Conservation (phyloP, 176 grass and related monocot species). For the Tuctoria greenei region DNA sequence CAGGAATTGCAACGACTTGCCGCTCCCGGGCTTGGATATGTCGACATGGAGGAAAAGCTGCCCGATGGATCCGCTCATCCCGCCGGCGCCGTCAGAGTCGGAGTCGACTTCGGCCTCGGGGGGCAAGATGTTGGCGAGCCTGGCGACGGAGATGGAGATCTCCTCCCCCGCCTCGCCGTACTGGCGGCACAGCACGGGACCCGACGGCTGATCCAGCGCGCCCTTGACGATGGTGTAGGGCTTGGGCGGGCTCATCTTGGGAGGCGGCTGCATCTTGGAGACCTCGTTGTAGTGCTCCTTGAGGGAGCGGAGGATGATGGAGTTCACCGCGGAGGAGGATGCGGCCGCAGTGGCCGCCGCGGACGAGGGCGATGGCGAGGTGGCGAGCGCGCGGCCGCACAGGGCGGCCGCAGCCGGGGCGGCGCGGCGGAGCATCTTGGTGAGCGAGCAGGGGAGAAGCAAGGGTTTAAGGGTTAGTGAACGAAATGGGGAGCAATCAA, state of each 20-base stretch:
- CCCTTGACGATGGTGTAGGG: slow-evolving; percentile 79
- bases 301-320: slow-evolving; percentile 83
- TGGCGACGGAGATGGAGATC: slow-evolving; percentile 84
- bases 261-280: slow-evolving; percentile 80
- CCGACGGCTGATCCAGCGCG: slow-evolving; percentile 59
- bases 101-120: slow-evolving; percentile 45
- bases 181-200: slow-evolving; percentile 58
- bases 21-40: slow-evolving; percentile 55
- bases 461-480: slow-evolving; percentile 13
- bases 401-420: slow-evolving; percentile 35
- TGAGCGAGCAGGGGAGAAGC: neutral
- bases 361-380: slow-evolving; percentile 6
- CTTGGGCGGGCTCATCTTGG: slow-evolving; percentile 68
- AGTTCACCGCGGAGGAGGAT: slow-evolving; percentile 58
- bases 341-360: neutral
- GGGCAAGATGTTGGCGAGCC: slow-evolving; percentile 75
- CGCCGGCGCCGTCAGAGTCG: slow-evolving; percentile 33
- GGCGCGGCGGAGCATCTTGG: slow-evolving; percentile 55
- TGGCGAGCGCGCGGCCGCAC: slow-evolving; percentile 12
- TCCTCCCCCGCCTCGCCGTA: slow-evolving; percentile 71
- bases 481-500: neutral
- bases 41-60: slow-evolving; percentile 94
- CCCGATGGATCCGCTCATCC: slow-evolving; percentile 55
- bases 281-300: slow-evolving; percentile 93
- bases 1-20: slow-evolving; percentile 85